Evolutionary conservation across 1,284 basidiomycete genomes (phyloP).

Genomic region (Cystobasidiaceae sp.): DNA sequence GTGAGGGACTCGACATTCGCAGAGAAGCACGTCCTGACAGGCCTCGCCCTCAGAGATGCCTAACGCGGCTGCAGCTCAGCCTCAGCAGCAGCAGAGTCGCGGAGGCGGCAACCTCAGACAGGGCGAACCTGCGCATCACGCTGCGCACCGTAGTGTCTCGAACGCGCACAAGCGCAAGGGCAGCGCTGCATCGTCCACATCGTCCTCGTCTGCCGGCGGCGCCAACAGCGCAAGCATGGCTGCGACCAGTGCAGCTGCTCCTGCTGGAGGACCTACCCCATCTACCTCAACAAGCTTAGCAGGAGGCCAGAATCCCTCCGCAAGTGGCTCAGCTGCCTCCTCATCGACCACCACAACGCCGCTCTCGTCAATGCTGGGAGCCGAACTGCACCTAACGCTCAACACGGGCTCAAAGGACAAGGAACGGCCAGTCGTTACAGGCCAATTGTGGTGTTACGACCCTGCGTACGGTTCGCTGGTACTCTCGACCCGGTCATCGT

Average conservation of each 20-base stretch:
- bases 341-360: background rate
- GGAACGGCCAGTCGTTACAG: conserved; percentile 4
- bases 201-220: conserved; percentile 2
- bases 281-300: background rate
- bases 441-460: conserved; percentile 27
- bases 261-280: background rate
- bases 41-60: background rate
- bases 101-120: conserved; percentile 8
- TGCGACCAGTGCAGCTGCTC: background rate
- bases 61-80: background rate
- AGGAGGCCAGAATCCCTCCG: too few species aligned
- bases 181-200: conserved; percentile 1
- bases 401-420: conserved; percentile 6
- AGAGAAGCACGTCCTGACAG: background rate
- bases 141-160: background rate
- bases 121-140: background rate
- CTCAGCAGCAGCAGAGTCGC: background rate
- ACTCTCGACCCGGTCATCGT: background rate
- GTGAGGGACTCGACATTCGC: too few species aligned
- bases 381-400: conserved; percentile 14
- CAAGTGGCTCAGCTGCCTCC: background rate
- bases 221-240: background rate
- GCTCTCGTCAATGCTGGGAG: conserved; percentile 15
- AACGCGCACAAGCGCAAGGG: conserved; percentile 20
- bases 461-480: conserved; percentile 8